These are phyloP conservation scores for Sugiyamaella japonica DNA, from an alignment of 1,139 yeast species.

Conservation along the genomic window DNA sequence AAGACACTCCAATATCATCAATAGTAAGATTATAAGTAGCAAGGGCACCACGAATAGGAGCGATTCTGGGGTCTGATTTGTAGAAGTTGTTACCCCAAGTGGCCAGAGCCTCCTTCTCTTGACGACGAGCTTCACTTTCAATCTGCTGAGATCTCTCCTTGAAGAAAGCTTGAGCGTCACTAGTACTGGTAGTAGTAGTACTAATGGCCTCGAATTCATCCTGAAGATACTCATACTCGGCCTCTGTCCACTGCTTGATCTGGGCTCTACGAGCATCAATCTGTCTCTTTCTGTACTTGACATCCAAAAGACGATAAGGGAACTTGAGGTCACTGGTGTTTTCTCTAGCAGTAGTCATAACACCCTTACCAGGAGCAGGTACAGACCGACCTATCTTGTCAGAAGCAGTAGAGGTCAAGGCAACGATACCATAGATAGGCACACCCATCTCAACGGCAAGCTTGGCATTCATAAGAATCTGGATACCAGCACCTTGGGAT, in stretches of 20 bases:
- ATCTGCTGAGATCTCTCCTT: conserved; percentile 87
- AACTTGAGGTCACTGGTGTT: conserved; percentile 79
- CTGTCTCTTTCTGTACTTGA: conserved; percentile 94
- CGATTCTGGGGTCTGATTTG: conserved; percentile 86
- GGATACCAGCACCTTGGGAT: conserved; percentile 99
- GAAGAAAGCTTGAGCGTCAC: conserved; percentile 54
- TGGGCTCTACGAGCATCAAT: conserved; percentile 74
- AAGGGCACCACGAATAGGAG: conserved; percentile 95
- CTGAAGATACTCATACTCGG: conserved; percentile 70
- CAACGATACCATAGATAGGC: conserved; percentile 95
- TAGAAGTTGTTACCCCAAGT: conserved; percentile 97
- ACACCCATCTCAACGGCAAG: conserved; percentile 97
- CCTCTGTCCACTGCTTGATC: conserved; percentile 80
- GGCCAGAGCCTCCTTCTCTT: conserved; percentile 83
- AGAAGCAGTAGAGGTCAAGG: conserved; percentile 92
- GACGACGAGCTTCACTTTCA: conserved; percentile 79
- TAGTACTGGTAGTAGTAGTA: conserved; percentile 38
- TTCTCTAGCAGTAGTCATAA: conserved; percentile 96
- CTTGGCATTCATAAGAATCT: conserved; percentile 92
- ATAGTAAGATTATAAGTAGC: conserved; percentile 90
- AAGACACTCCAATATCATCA: conserved; percentile 94
- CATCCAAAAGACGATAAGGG: conserved; percentile 79
- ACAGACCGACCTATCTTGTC: conserved; percentile 98
- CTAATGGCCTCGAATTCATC: conserved; percentile 67
- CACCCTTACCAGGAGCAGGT: conserved; percentile 99